These are phyloP conservation scores for Arthromyces matolae DNA, from an alignment of 768 basidiomycete species.

Conservation along the genomic window DNA sequence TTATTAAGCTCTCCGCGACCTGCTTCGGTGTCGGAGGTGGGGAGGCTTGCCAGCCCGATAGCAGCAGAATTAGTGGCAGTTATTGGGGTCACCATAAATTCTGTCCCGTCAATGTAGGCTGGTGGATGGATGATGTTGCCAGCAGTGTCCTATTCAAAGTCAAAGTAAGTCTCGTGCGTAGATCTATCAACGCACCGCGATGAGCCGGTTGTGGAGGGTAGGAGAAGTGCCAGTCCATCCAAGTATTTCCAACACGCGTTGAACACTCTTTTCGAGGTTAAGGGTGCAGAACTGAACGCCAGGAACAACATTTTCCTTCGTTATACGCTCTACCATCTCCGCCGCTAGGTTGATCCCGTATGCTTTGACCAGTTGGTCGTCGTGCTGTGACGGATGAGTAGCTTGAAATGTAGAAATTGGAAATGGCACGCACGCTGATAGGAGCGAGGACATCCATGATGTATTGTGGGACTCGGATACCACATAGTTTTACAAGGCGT, in stretches of 20 bases:
- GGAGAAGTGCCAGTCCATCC: slow-evolving; percentile 58
- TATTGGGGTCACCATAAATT: slow-evolving; percentile 58
- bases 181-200: slow-evolving; percentile 42
- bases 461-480: slow-evolving; percentile 65
- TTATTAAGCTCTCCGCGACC: slow-evolving; percentile 74
- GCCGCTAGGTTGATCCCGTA: slow-evolving; percentile 89
- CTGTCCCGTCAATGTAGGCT: slow-evolving; percentile 24
- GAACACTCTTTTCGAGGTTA: slow-evolving; percentile 95
- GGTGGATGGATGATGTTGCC: slow-evolving; percentile 34
- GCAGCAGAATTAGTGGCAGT: slow-evolving; percentile 63
- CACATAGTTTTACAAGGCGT: slow-evolving; percentile 86
- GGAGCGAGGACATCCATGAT: slow-evolving; percentile 65
- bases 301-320: slow-evolving; percentile 49
- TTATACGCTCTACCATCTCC: slow-evolving; percentile 66
- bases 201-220: slow-evolving; percentile 58
- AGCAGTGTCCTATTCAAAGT: slow-evolving; percentile 22
- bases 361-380: slow-evolving; percentile 91
- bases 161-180: neutral
- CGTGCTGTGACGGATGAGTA: slow-evolving; percentile 52
- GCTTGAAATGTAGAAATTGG: neutral
- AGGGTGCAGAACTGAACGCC: slow-evolving; percentile 96
- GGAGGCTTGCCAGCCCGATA: slow-evolving; percentile 46
- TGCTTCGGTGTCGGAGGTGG: slow-evolving; percentile 50
- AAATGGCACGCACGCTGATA: slow-evolving; percentile 58
- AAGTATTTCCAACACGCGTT: slow-evolving; percentile 75